These are phyloP conservation scores for Pelargonium australe DNA, from an alignment of 441 rosid genomes.

Conservation along the genomic window DNA sequence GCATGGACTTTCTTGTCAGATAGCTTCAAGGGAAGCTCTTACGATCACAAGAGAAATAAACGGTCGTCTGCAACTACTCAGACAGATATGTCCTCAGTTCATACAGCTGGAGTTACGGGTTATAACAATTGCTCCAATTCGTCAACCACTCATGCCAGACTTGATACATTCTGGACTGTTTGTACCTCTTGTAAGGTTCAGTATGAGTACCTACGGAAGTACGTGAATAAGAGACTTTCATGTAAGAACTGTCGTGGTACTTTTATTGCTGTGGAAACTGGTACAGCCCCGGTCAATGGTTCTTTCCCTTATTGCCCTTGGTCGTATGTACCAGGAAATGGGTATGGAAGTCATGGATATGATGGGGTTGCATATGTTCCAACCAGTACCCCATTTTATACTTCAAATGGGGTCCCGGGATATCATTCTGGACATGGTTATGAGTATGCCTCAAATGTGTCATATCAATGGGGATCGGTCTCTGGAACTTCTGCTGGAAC, in stretches of 20 bases:
- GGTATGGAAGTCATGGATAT: conserved; percentile 66
- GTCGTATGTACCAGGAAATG: conserved; percentile 56
- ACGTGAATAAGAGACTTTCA: conserved; percentile 91
- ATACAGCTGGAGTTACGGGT: conserved; percentile 41
- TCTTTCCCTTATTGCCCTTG: conserved; percentile 73
- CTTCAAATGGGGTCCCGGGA: conserved; percentile 53
- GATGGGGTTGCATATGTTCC: conserved; percentile 69
- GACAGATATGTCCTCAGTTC: conserved; percentile 43
- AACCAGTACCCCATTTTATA: conserved; percentile 43
- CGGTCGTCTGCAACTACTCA: conserved; percentile 46
- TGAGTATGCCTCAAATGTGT: conserved; percentile 63
- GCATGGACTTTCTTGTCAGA: conserved; percentile 83
- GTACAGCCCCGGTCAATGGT: conserved; percentile 81
- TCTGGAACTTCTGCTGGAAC: conserved; percentile 55
- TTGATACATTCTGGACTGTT: conserved; percentile 98
- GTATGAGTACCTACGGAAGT: conserved; percentile 93
- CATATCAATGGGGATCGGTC: conserved; percentile 70
- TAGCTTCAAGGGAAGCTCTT: conserved; percentile 60
- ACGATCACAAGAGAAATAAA: conserved; percentile 62
- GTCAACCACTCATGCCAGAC: conserved; percentile 50
- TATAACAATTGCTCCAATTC: conserved; percentile 39
- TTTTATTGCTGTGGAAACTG: conserved; percentile 89
- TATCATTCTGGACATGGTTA: conserved; percentile 71
- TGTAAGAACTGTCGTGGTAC: conserved; percentile 98
- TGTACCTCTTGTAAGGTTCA: conserved; percentile 98